These are phyloP conservation scores for Aegilops tauschii DNA, from an alignment of 176 grass and related monocot genomes.

Conservation along the genomic window DNA sequence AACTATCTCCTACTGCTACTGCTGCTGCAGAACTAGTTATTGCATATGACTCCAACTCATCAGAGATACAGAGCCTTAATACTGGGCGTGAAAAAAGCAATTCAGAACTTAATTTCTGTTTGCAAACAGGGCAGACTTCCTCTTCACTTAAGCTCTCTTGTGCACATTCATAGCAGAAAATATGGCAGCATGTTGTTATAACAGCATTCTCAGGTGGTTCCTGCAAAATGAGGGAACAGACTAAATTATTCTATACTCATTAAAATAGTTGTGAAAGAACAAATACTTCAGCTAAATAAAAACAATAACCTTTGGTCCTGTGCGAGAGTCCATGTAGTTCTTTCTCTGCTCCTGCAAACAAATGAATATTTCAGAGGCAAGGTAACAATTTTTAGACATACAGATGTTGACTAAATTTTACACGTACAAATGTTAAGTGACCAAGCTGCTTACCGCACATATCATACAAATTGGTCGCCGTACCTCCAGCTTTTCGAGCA, in stretches of 20 bases:
- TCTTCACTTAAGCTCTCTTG: constrained; percentile 63
- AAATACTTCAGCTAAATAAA: constrained; percentile 17
- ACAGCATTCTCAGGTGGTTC: constrained; percentile 85
- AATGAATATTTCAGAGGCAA: not conserved
- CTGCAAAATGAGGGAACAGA: constrained; percentile 43
- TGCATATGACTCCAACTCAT: constrained; percentile 37
- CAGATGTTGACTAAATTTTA: not conserved
- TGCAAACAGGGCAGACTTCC: constrained; percentile 56
- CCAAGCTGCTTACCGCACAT: constrained; percentile 64
- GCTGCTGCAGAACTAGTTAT: constrained; percentile 25
- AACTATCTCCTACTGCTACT: too few species aligned
- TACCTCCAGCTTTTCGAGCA: constrained; percentile 61
- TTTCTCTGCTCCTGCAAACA: not conserved
- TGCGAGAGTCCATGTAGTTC: not conserved
- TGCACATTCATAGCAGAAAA: constrained; percentile 91
- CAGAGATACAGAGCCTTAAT: constrained; percentile 47
- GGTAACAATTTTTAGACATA: not conserved
- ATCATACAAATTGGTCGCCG: constrained; percentile 60
- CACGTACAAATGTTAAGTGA: not conserved
- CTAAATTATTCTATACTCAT: not conserved
- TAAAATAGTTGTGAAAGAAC: not conserved
- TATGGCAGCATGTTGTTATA: constrained; percentile 73
- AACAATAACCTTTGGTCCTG: not conserved
- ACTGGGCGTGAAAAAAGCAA: constrained; percentile 66
- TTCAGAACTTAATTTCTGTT: constrained; percentile 40